Conservation (phyloP, 208 protist genomes). For the Polymyxa betae region DNA sequence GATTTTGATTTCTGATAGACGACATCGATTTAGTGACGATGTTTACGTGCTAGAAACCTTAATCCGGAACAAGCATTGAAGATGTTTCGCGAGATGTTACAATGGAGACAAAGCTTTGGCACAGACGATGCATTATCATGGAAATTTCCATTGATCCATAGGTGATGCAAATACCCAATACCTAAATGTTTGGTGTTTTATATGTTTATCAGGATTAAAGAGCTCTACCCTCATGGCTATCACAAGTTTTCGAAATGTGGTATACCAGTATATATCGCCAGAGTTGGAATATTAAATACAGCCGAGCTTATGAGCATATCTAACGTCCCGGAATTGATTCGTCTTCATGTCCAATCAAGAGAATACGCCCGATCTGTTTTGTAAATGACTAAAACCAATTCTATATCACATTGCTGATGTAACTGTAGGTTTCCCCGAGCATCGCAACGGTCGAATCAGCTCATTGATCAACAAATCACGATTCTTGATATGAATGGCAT, state of each 20-base stretch:
- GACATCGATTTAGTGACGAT: neutral
- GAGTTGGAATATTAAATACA: neutral
- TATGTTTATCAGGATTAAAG: neutral
- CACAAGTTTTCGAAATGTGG: slow-evolving; percentile 32
- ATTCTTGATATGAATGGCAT: slow-evolving; percentile 7
- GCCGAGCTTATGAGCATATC: neutral
- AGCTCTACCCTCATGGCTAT: slow-evolving; percentile 22
- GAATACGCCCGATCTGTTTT: slow-evolving; percentile 37
- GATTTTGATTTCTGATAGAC: neutral
- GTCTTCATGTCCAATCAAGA: slow-evolving; percentile 20
- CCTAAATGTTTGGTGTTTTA: neutral
- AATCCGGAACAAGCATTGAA: neutral
- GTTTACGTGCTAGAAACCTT: neutral
- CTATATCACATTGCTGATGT: neutral
- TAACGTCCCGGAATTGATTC: neutral
- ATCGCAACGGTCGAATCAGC: neutral
- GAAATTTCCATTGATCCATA: slow-evolving; percentile 11
- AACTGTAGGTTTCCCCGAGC: slow-evolving; percentile 16
- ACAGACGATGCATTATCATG: neutral
- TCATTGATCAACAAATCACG: slow-evolving; percentile 9
- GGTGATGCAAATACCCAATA: neutral
- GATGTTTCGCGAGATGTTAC: neutral
- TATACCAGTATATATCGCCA: neutral
- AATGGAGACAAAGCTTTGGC: neutral
- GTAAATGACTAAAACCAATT: neutral